Conservation (phyloP, 2,329 filamentous ascomycete species). For the Fusarium dlaminii region DNA sequence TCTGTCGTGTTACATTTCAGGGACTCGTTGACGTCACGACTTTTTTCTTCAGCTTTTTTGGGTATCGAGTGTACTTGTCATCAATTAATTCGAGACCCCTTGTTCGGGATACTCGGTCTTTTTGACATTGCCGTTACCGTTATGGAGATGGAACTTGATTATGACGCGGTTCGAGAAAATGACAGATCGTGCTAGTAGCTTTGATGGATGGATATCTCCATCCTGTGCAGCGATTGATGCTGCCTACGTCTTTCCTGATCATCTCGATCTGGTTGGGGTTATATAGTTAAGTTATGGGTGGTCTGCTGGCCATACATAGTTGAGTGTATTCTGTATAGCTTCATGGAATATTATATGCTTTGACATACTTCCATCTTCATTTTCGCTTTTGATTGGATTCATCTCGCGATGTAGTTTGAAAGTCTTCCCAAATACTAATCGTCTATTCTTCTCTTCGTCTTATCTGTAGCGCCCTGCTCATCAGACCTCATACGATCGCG, state of each 20-base stretch:
- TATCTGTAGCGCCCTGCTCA: fast-evolving
- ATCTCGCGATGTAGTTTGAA: not conserved
- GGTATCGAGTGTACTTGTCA: constrained; percentile 23
- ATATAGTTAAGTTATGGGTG: not conserved
- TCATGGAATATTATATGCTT: not conserved
- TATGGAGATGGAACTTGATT: not conserved
- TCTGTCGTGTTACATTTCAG: not conserved
- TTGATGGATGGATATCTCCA: constrained; percentile 6
- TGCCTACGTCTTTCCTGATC: not conserved
- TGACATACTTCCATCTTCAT: too few species aligned
- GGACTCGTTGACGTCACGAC: constrained; percentile 34
- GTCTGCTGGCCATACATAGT: not conserved
- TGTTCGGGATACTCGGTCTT: constrained; percentile 1
- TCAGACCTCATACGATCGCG: not conserved
- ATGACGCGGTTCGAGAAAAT: not conserved
- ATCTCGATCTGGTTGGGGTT: not conserved
- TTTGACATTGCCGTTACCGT: not conserved
- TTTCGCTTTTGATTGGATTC: not conserved
- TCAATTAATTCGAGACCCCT: not conserved
- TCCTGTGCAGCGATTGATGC: not conserved
- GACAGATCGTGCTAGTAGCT: not conserved
- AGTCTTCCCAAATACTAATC: not conserved
- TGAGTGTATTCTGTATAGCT: not conserved
- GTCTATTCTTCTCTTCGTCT: not conserved
- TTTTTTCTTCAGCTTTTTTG: constrained; percentile 4